These are phyloP conservation scores for Cyberlindnera veronae DNA, from an alignment of 805 yeast genomes.

Conservation along the genomic window DNA sequence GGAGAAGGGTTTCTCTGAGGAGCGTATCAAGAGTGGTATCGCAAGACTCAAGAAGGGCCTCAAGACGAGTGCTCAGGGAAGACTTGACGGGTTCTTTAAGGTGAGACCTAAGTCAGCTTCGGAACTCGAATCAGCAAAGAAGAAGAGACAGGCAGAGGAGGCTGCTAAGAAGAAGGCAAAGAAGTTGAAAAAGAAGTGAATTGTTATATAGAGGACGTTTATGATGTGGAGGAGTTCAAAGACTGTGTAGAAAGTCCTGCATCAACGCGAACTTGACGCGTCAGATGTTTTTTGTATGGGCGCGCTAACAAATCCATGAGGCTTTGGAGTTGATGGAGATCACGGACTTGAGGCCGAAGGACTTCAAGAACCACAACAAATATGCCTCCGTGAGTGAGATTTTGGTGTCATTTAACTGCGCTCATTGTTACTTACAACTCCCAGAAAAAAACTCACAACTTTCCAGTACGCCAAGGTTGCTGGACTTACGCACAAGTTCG, in stretches of 20 bases:
- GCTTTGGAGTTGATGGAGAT: no score
- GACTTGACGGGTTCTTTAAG: slow-evolving; percentile 88
- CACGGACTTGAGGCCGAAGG: no score
- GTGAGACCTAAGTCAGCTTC: slow-evolving; percentile 53
- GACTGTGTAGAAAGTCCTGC: no score
- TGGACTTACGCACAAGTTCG: slow-evolving; percentile 56
- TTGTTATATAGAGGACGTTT: neutral
- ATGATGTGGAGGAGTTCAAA: no score
- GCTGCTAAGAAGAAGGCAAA: slow-evolving; percentile 27
- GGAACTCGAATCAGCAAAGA: slow-evolving; percentile 33
- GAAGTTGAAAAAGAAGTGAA: slow-evolving; percentile 21
- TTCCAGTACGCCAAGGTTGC: slow-evolving; percentile 40
- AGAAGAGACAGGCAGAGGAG: slow-evolving; percentile 27
- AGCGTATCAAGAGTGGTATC: slow-evolving; percentile 84
- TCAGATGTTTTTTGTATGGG: neutral
- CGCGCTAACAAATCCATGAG: neutral
- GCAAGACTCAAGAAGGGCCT: slow-evolving; percentile 79
- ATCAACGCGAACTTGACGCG: neutral
- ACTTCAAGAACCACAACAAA: neutral
- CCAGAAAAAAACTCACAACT: slow-evolving; percentile 19
- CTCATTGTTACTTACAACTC: neutral
- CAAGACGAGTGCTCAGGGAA: slow-evolving; percentile 83
- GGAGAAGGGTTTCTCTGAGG: slow-evolving; percentile 91
- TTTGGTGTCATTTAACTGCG: neutral
- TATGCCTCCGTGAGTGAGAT: slow-evolving; percentile 25